Percentiles rank a stretch among this genome's conserved stretches.
Conservation (phyloP, 306 rosid genomes). For the Adenanthera pavonina region DNA sequence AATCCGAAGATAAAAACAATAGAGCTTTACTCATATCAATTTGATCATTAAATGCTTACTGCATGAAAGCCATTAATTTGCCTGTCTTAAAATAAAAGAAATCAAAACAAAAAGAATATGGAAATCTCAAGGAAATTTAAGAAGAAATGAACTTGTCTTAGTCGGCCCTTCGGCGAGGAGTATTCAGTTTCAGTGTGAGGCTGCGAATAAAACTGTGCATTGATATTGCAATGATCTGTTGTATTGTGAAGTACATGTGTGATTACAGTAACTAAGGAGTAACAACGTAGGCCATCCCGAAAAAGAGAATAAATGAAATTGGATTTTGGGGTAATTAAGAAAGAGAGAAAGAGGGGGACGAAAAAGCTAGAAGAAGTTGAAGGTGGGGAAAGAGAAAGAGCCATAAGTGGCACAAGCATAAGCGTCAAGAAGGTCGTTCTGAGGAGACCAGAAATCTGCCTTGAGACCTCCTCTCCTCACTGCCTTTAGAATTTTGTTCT, state of each 20-base stretch:
- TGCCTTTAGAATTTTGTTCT: conserved; percentile 88
- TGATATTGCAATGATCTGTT: neutral
- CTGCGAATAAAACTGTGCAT: neutral
- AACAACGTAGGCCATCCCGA: neutral
- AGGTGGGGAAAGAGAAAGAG: conserved; percentile 59
- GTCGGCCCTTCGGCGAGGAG: no score
- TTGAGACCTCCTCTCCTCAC: conserved; percentile 81
- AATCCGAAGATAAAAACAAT: no score
- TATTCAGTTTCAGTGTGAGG: neutral
- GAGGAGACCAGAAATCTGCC: conserved; percentile 95
- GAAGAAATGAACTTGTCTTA: no score
- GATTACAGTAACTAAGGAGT: neutral
- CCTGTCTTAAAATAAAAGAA: neutral
- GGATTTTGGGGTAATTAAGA: neutral
- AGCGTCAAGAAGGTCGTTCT: conserved; percentile 75
- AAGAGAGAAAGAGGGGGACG: neutral
- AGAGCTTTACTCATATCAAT: no score
- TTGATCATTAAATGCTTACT: no score
- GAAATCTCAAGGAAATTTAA: neutral
- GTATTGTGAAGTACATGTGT: neutral
- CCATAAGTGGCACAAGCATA: conserved; percentile 54
- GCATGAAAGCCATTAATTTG: no score
- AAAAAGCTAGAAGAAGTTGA: conserved; percentile 62
- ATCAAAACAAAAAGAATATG: neutral
- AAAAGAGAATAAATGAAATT: neutral